phyloP scores from a whole-genome alignment of 2,329 filamentous ascomycete species.

The Aspergillus transmontanensis region DNA sequence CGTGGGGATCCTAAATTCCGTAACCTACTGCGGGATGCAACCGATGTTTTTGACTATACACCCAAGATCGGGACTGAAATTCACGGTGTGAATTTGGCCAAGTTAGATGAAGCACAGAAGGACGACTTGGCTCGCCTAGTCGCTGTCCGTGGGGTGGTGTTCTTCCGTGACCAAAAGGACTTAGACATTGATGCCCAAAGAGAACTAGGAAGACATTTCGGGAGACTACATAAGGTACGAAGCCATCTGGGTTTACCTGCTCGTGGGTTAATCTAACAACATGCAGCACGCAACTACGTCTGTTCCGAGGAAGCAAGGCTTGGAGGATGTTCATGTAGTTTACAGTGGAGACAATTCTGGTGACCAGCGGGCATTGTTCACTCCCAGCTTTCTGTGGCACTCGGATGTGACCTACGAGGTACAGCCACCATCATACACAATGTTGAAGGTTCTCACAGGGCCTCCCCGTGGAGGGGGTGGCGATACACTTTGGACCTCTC shows the following conservation, averaged over 20 bases:
- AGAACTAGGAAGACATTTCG: slow-evolving; percentile 56
- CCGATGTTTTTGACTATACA: slow-evolving; percentile 59
- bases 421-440: slow-evolving; percentile 61
- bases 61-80: slow-evolving; percentile 60
- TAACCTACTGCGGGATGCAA: slow-evolving; percentile 54
- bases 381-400: slow-evolving; percentile 59
- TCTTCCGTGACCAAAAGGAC: slow-evolving; percentile 59
- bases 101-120: slow-evolving; percentile 54
- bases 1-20: slow-evolving; percentile 58
- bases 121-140: slow-evolving; percentile 58
- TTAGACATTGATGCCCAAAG: slow-evolving; percentile 57
- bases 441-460: slow-evolving; percentile 56
- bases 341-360: slow-evolving; percentile 56
- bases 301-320: slow-evolving; percentile 50
- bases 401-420: slow-evolving; percentile 61
- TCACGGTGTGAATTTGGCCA: slow-evolving; percentile 53
- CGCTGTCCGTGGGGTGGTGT: slow-evolving; percentile 58
- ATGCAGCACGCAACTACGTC: slow-evolving; percentile 55
- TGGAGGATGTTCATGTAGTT: slow-evolving; percentile 61
- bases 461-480: slow-evolving; percentile 59
- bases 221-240: slow-evolving; percentile 51
- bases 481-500: slow-evolving; percentile 60
- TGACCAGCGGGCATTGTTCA: slow-evolving; percentile 58
- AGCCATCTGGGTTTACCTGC: neutral
- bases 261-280: slow-evolving; percentile 8